Conservation (phyloP, 2,329 filamentous ascomycete species). For the Monosporascus sp. region DNA sequence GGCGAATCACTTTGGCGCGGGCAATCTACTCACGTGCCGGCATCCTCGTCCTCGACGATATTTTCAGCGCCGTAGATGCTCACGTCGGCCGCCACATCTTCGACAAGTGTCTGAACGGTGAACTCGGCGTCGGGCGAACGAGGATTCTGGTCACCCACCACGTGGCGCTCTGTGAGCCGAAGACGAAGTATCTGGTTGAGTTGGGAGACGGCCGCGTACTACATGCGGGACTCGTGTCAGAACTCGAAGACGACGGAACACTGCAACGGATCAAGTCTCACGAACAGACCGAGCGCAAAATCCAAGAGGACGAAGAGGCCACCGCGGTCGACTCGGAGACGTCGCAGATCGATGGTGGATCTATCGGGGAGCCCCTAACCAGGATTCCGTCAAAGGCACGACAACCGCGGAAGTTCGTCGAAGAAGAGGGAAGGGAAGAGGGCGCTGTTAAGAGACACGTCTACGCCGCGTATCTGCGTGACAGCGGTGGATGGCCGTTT, state of each 20-base stretch:
- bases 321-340: constrained; percentile 53
- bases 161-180: constrained; percentile 63
- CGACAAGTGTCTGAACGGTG: constrained; percentile 67
- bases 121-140: constrained; percentile 64
- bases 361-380: constrained; percentile 36
- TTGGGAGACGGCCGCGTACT: constrained; percentile 64
- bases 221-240: constrained; percentile 58
- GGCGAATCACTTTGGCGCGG: constrained; percentile 74
- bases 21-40: constrained; percentile 75
- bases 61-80: constrained; percentile 77
- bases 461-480: constrained; percentile 62
- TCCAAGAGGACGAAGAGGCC: constrained; percentile 42
- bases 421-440: constrained; percentile 67
- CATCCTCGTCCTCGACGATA: constrained; percentile 74
- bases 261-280: constrained; percentile 53
- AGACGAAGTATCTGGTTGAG: constrained; percentile 69
- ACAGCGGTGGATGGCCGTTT: constrained; percentile 58
- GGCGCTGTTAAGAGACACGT: constrained; percentile 63
- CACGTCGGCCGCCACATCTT: constrained; percentile 77
- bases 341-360: constrained; percentile 35
- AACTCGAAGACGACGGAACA: constrained; percentile 54
- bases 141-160: constrained; percentile 79
- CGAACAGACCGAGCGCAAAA: constrained; percentile 41
- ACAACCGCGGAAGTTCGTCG: constrained; percentile 63
- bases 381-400: constrained; percentile 44